Evolutionary conservation across 768 basidiomycete species (phyloP), one percentile per base, ranked within the genome.

Genomic region (Pilatotrama ljubarskyi): DNA sequence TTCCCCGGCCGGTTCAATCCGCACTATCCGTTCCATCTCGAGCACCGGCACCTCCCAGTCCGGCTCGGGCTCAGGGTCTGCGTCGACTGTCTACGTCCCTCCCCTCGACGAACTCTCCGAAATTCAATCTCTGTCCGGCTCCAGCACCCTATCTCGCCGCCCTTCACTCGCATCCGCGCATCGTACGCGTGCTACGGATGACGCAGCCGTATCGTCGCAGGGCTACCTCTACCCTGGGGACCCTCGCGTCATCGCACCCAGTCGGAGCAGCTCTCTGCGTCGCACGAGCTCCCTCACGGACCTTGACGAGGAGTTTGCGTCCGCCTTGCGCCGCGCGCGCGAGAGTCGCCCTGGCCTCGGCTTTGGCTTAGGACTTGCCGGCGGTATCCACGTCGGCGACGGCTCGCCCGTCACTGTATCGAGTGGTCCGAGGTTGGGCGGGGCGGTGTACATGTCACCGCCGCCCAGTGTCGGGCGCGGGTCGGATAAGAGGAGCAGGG

Each of bases 241-340:
- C 65, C 80, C 82, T 17, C 82, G 91, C 8, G 85, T 84, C 14
- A 93, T 93, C 60, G 82, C 83, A 8, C 85, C 88, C 3, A 84
- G 85, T 55, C 78, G 84, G 15, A 84, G 83, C 66, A 82, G 81
- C 58, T 82, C 80, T 0, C 63, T 85, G 24, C 76, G 84, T 37
- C 76, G 88, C 42, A 89, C 87, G n/a, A 87, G 83, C 43, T 92
- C 88, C 0, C 79, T 89, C 75, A 87, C 87, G 0, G 91, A 93
- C 66, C 75, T 93, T n/a, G 90, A 78, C 72, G 76, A 84, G 56
- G 86, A 80, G 55, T 84, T 79, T 46, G 79, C 75, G 37, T 76
- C 75, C 22, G 82, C 76, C 20, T 69, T 80, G 47, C 73, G 74
- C 55, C 75, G 74, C 41, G 79, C 75, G 29, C 74, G 78, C 47